Percentiles rank a stretch among this genome's conserved stretches.
These are phyloP conservation scores for Pseudomassariella vexata DNA, from an alignment of 2,329 filamentous ascomycete species.

Conservation along the genomic window DNA sequence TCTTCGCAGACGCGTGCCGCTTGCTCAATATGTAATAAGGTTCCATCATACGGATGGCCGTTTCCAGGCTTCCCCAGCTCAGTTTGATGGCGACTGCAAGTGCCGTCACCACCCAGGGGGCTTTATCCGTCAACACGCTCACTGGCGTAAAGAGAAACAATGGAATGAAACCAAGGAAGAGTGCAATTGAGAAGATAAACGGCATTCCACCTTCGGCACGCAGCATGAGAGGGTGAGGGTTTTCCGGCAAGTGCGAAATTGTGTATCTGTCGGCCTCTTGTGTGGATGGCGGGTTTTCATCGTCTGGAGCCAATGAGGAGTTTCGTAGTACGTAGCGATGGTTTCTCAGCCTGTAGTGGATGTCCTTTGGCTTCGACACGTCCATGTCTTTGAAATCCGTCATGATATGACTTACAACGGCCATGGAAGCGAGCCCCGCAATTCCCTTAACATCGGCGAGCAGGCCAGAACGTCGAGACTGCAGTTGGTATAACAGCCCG, in stretches of 20 bases:
- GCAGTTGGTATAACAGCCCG: constrained; percentile 55
- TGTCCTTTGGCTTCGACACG: constrained; percentile 57
- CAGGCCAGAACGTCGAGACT: constrained; percentile 58
- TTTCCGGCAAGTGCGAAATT: constrained; percentile 45
- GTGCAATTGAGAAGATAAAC: constrained; percentile 51
- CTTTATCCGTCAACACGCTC: constrained; percentile 50
- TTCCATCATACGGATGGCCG: constrained; percentile 66
- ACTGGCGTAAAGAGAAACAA: constrained; percentile 55
- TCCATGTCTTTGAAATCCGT: constrained; percentile 71
- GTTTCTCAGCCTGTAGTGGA: constrained; percentile 61
- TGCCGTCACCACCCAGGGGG: constrained; percentile 61
- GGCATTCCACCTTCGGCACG: constrained; percentile 53
- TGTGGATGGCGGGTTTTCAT: constrained; percentile 35
- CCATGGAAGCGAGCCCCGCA: constrained; percentile 69
- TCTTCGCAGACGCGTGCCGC: constrained; percentile 59
- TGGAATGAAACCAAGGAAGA: constrained; percentile 54
- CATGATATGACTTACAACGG: constrained; percentile 65
- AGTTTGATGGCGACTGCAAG: constrained; percentile 63
- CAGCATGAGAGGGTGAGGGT: constrained; percentile 66
- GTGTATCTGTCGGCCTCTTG: constrained; percentile 41
- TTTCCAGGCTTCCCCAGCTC: constrained; percentile 63
- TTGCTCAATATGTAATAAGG: constrained; percentile 66
- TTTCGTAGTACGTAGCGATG: constrained; percentile 66
- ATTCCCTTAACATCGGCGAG: constrained; percentile 66
- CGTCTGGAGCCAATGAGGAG: constrained; percentile 63